A percentile compares a stretch with the other conserved stretches of the same genome.
Evolutionary conservation across 2,329 filamentous ascomycete genomes (phyloP).

Genomic region (Trichocomaceae sp.): DNA sequence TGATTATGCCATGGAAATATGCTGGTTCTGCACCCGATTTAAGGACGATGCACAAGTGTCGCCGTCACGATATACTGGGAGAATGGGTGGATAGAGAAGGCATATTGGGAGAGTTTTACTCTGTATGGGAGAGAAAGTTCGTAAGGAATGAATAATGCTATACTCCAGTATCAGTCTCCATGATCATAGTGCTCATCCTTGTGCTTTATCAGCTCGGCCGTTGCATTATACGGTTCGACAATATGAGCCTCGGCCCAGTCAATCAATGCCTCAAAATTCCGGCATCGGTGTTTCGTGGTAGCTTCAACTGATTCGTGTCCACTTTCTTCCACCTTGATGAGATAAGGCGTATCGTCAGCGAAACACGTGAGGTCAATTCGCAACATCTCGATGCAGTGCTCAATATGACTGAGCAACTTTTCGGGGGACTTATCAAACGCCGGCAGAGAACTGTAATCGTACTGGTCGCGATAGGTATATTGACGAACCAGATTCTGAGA

Average conservation of each 20-base stretch:
- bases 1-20: background rate
- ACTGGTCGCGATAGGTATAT: constrained; percentile 5
- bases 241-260: background rate
- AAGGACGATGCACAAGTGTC: constrained; percentile 7
- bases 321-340: background rate
- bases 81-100: background rate
- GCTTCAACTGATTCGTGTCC: background rate
- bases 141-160: background rate
- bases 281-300: background rate
- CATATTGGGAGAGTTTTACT: background rate
- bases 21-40: background rate
- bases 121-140: too few relatives aligned
- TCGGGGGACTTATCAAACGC: background rate
- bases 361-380: constrained; percentile 2
- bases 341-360: constrained; percentile 2
- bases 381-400: constrained; percentile 4
- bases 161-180: background rate
- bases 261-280: background rate
- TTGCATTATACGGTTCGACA: constrained; percentile 1
- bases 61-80: background rate
- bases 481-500: constrained; percentile 1
- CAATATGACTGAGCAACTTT: background rate
- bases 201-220: background rate
- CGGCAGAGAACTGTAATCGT: constrained; percentile 1
- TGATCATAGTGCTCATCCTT: background rate